phyloP scores from a whole-genome alignment of 2,329 filamentous ascomycete species.

The Chaetomium sp. region DNA sequence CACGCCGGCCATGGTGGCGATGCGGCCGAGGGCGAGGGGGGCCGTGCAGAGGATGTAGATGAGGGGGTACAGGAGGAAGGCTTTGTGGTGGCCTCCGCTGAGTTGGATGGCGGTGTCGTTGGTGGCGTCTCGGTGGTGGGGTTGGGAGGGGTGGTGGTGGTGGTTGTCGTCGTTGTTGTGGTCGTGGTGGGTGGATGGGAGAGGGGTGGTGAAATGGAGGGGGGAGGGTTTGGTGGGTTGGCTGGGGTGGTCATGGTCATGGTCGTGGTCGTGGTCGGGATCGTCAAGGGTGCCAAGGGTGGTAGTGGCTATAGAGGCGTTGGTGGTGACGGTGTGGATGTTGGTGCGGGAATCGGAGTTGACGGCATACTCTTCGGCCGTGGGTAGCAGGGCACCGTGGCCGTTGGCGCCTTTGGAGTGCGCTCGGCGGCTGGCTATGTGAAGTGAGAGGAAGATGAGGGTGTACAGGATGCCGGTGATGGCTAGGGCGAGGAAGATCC shows the following conservation, averaged over 20 bases:
- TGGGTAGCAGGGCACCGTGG: background rate
- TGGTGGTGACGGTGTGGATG: constrained; percentile 3
- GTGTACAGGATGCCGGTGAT: constrained; percentile 32
- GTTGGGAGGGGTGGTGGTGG: background rate
- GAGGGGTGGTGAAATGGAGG: background rate
- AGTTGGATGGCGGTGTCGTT: background rate
- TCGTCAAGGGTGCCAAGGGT: background rate
- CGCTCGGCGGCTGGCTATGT: constrained; percentile 2
- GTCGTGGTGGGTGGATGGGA: background rate
- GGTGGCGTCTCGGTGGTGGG: background rate
- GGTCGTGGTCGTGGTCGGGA: too few relatives aligned
- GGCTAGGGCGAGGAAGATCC: constrained; percentile 44
- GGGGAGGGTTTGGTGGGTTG: background rate
- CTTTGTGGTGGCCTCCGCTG: constrained; percentile 26
- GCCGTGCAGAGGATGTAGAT: constrained; percentile 57
- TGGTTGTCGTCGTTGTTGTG: background rate
- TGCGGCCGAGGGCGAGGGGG: constrained; percentile 53
- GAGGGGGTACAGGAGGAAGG: constrained; percentile 54
- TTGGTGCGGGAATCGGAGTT: background rate
- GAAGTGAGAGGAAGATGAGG: constrained; percentile 32
- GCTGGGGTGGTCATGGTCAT: background rate
- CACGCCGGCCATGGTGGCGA: constrained; percentile 48
- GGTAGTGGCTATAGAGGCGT: background rate
- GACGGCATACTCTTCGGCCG: background rate
- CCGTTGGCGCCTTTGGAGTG: background rate